phyloP scores from a whole-genome alignment of 139 green algal species.

The Eudorina sp. region DNA sequence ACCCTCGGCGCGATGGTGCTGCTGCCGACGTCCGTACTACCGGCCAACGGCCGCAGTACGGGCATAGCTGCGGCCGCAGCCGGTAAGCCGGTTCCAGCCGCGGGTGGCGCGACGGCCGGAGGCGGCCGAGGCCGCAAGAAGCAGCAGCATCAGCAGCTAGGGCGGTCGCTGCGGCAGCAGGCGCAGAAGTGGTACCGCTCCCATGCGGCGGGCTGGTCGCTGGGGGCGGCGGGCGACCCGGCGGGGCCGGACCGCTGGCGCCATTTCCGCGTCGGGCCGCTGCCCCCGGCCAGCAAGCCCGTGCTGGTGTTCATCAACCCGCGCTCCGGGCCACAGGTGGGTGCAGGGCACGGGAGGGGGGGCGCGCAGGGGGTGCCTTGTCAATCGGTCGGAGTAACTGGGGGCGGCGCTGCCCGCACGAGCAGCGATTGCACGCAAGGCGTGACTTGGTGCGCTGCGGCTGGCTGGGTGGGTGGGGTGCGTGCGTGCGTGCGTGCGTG shows the following conservation, averaged over 20 bases:
- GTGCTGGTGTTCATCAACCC: constrained; percentile 83
- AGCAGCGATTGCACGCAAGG: too few species aligned
- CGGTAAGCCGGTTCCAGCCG: too few species aligned
- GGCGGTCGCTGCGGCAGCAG: neutral
- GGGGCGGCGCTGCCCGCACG: too few species aligned
- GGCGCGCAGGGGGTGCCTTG: neutral
- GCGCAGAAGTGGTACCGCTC: constrained; percentile 26
- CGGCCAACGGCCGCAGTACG: neutral
- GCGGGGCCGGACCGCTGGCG: neutral
- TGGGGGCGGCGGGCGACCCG: neutral
- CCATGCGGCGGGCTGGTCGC: neutral
- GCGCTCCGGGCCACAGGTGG: constrained; percentile 79
- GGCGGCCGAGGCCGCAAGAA: neutral
- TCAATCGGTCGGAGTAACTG: too few species aligned
- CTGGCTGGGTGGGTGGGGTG: too few species aligned
- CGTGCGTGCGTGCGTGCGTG: too few species aligned
- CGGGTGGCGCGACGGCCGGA: too few species aligned
- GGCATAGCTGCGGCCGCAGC: neutral
- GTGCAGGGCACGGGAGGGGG: neutral
- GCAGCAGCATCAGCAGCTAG: neutral
- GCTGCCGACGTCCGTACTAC: constrained; percentile 23
- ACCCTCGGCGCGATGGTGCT: neutral
- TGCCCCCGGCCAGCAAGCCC: constrained; percentile 57
- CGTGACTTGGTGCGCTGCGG: too few species aligned
- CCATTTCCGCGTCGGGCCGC: neutral